Percentiles rank a stretch among this genome's conserved stretches.
These are phyloP conservation scores for Vigna angularis DNA, from an alignment of 306 rosid species.

Conservation along the genomic window DNA sequence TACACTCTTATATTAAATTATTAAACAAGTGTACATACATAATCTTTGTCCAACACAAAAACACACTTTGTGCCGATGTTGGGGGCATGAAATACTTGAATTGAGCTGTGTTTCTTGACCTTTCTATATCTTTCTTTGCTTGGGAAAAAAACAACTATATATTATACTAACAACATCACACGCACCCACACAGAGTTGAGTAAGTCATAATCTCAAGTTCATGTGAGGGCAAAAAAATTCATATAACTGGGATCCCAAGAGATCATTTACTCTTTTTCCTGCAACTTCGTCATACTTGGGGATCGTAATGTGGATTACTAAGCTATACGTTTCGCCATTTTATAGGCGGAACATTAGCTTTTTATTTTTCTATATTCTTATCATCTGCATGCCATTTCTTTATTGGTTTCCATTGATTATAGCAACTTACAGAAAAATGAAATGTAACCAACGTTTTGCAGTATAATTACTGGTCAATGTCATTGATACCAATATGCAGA, in stretches of 20 bases:
- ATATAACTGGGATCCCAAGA: constrained; percentile 52
- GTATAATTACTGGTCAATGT: constrained; percentile 31
- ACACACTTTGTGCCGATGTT: constrained; percentile 61
- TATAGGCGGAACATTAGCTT: constrained; percentile 36
- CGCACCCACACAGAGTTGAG: constrained; percentile 30
- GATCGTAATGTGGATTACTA: constrained; percentile 48
- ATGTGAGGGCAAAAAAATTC: background rate
- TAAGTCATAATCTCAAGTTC: constrained; percentile 38
- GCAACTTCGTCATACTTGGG: constrained; percentile 56
- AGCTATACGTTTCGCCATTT: constrained; percentile 30
- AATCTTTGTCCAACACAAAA: constrained; percentile 62
- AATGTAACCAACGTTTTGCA: constrained; percentile 4
- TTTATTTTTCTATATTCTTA: background rate
- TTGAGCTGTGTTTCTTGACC: constrained; percentile 60
- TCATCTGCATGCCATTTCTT: background rate
- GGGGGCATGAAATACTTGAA: constrained; percentile 51
- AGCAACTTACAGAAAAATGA: constrained; percentile 16
- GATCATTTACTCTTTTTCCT: constrained; percentile 52
- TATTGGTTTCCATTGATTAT: background rate
- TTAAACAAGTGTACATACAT: constrained; percentile 40
- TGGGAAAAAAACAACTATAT: background rate
- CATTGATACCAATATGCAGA: background rate
- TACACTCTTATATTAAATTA: constrained; percentile 25
- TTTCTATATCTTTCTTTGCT: constrained; percentile 60
- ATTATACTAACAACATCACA: constrained; percentile 10